Percentiles rank a stretch among this genome's conserved stretches.
Evolutionary conservation across 83 land plant species (phyloP).

Genomic region (Isoetes engelmannii): DNA sequence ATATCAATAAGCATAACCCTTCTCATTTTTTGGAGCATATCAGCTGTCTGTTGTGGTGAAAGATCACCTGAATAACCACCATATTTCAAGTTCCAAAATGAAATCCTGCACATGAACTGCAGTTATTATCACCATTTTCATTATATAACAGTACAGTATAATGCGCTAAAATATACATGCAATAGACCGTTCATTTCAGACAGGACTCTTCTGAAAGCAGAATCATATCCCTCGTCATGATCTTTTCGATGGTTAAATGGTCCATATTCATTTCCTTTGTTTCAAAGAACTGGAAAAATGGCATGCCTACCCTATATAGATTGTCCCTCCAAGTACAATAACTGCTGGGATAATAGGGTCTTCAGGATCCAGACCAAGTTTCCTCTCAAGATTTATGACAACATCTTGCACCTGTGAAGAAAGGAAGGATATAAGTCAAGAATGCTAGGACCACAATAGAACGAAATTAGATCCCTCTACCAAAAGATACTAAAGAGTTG

Average conservation of each 20-base stretch:
- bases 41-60: slow-evolving; percentile 40
- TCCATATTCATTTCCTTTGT: too few species aligned
- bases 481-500: too few species aligned
- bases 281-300: background rate
- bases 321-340: slow-evolving; percentile 42
- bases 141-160: too few species aligned
- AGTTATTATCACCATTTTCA: background rate
- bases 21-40: slow-evolving; percentile 33
- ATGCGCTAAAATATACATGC: too few species aligned
- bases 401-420: slow-evolving; percentile 28
- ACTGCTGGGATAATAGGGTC: slow-evolving; percentile 51
- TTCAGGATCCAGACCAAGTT: slow-evolving; percentile 46
- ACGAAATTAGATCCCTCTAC: too few species aligned
- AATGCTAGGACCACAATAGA: too few species aligned
- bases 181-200: too few species aligned
- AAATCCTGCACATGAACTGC: slow-evolving; percentile 36
- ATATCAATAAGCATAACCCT: slow-evolving; percentile 56
- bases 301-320: slow-evolving; percentile 48
- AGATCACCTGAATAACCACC: slow-evolving; percentile 72
- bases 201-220: too few species aligned
- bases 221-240: too few species aligned
- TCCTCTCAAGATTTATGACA: slow-evolving; percentile 36
- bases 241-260: background rate
- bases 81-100: slow-evolving; percentile 40
- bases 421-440: background rate